Evolutionary conservation across 805 yeast species (phyloP), one percentile per base, ranked within the genome.

Genomic region (Kodamaea kaohsiungensis): DNA sequence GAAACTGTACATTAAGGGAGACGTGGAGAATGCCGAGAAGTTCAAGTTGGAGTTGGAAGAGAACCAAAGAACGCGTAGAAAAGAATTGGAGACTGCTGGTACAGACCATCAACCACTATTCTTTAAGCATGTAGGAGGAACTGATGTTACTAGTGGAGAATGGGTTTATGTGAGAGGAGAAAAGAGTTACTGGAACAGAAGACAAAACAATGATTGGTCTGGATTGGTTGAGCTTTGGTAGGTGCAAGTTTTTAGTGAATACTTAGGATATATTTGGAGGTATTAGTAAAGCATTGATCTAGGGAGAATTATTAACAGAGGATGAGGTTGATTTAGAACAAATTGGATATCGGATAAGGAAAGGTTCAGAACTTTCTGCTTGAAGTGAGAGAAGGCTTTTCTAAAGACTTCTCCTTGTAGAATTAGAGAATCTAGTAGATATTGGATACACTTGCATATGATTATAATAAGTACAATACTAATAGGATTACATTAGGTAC

Each of bases 41-140:
- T 59, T 83, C 57, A 95, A 95, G 66, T 67, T 83, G 40, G 71
- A 78, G 38, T 73, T 92, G 16, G 99, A 95, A 66, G 89, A 87
- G 63, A 75, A 73, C 27, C 99, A 95, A 72, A 81, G 99, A 63
- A 82, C 75, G 7, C 79, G 96, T 64, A 82, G 99, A 60, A 82
- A 80, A 60, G 78, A 73, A 39, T 63, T 79, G 39, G 84, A 84
- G 53, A 84, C 76, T 19, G 63, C 68, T 0, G 77, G 75, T 1
- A 64, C 66, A 25, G 65, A 60, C 1, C 84, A 86, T 66, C 65
- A 64, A 35, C 96, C 97, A 0, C 66, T 69, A 17, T 91, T 86
- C 65, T 92, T 92, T 74, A 76, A 78, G 55, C 72, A 69, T 4
- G 76, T 73, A 10, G 75, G 70, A 7, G 65, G 59, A 22, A 22